Base-by-base conservation (phyloP, 2,329 filamentous ascomycete species). In the Cladobotryum mycophilum region DNA sequence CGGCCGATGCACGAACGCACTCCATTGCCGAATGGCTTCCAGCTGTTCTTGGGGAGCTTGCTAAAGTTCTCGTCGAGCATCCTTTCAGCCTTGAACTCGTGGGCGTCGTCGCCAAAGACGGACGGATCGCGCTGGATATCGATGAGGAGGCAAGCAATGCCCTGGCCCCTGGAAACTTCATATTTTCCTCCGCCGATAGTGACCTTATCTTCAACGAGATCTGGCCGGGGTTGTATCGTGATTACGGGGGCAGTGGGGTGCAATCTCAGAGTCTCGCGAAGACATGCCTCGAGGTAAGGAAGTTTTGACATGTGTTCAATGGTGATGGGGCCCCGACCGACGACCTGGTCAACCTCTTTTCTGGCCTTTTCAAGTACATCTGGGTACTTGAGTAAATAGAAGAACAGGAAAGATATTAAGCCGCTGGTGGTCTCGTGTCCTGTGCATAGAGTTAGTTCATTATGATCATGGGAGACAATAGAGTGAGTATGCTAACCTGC, bases 381-480 rank as follows among this genome's bases (percentile, higher is more conserved):
- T 0, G 81, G 81, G 56, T 81, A 72, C 57, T 80, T 81, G 41
- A 84, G 61, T 2, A 88, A 68, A 53, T 80, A 75, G 60, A 80
- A 82, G 51, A 84, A 76, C 0, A 75, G 64, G 56, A 84, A 86
- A 1, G 80, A 76, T n/a, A 86, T 64, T 5, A 83, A 66, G 4
- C 82, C 82, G 4, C 78, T 78, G 0, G 84, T 83, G 0, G 84
- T 88, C 56, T 87, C 84, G 57, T 86, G 83, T 5, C 82, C 61
- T 30, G 9, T 30, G 25, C 6, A 30, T 30, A 6, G 25, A 30
- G 25, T 30, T 11, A 30, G 25, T 30, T 5, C 22, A 25, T 8
- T 30, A 30, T 30, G 2, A 3, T 30, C 25, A 30, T 4, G 9
- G 6, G 25, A 30, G 25, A 11, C 25, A 30, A 11, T 30, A 5